Base-by-base conservation (phyloP, 2,329 filamentous ascomycete species). In the Lachnellula subtilissima region DNA sequence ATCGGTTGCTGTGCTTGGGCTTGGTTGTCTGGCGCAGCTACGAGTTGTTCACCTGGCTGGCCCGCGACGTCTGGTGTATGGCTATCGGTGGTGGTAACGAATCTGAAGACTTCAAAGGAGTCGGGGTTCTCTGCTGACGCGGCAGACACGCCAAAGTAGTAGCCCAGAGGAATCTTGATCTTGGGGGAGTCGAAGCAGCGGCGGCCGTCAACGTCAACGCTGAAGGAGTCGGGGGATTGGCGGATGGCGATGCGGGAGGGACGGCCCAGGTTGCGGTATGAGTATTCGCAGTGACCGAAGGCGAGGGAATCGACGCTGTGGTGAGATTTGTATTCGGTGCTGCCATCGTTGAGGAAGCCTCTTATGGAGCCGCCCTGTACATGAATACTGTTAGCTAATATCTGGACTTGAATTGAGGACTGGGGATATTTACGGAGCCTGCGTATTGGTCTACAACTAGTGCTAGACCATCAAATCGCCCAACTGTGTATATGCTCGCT, bases 271-370 rank as follows among this genome's bases (percentile, higher is more conserved):
- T 99, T 99, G 64, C 94, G 88, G 78, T 97, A 99, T 47, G 84
- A 74, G 71, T 94, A 94, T 67, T 87, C 83, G 78, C 94, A 99
- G 74, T 96, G 91, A 14, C 91, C 94, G 71, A 99, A 99, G 15
- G 93, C 89, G 52, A 97, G 80, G 64, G 83, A 85, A 73, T 97
- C 92, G 15, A 96, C 84, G 66, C 83, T 87, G 63, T 84, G 79
- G 65, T 92, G 87, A 55, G 80, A 78, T 68, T 85, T 86, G 77
- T 87, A 97, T 71, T 96, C 89, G 63, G 82, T 85, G 39, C 78
- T 83, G 49, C 92, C 93, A 71, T 97, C 94, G 74, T 97, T 99
- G 63, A 99, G 76, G 76, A 97, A 99, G 17, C 89, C 94, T 57
- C 94, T 83, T 61, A 99, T 79, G 73, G 87, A 91, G 63, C 94